Conservation (phyloP, 192 early-diverging fungal species). For the Coemansia sp. region DNA sequence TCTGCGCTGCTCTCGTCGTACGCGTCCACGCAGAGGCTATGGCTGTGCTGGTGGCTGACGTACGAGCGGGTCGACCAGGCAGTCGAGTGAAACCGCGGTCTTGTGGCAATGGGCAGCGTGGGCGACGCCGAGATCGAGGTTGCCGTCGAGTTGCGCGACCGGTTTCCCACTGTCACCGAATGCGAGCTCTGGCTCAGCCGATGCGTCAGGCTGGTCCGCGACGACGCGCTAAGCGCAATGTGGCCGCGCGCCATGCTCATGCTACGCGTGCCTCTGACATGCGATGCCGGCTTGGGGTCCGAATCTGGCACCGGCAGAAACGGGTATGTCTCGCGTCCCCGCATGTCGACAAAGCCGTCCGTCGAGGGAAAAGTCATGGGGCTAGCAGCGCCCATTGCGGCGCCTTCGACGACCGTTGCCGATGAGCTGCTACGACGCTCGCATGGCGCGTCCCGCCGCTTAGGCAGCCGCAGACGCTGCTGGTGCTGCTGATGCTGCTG, state of each 20-base stretch:
- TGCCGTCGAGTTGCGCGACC: neutral
- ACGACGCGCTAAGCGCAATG: constrained; percentile 38
- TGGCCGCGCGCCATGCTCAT: constrained; percentile 34
- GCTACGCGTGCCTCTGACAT: constrained; percentile 37
- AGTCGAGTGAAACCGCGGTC: constrained; percentile 41
- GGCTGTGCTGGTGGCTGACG: constrained; percentile 9
- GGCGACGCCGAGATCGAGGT: constrained; percentile 18
- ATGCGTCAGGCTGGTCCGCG: constrained; percentile 30
- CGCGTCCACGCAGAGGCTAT: neutral
- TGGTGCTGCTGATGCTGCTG: neutral
- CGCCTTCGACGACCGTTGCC: constrained; percentile 15
- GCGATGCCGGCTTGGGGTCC: neutral
- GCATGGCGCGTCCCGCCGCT: constrained; percentile 36
- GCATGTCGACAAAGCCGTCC: constrained; percentile 15
- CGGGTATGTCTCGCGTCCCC: constrained; percentile 6
- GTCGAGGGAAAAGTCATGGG: constrained; percentile 21
- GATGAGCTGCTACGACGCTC: constrained; percentile 38
- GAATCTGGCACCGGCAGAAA: constrained; percentile 18
- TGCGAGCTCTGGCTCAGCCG: constrained; percentile 36
- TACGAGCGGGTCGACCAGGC: constrained; percentile 20
- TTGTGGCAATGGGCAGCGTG: constrained; percentile 36
- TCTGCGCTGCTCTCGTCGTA: constrained; percentile 16
- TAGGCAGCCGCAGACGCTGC: constrained; percentile 44
- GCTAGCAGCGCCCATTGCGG: constrained; percentile 6
- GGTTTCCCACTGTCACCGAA: constrained; percentile 1